Evolutionary conservation across 495 filamentous ascomycete genomes (phyloP), one percentile per base, ranked within the genome.

Genomic region (Glutinoglossum americanum): DNA sequence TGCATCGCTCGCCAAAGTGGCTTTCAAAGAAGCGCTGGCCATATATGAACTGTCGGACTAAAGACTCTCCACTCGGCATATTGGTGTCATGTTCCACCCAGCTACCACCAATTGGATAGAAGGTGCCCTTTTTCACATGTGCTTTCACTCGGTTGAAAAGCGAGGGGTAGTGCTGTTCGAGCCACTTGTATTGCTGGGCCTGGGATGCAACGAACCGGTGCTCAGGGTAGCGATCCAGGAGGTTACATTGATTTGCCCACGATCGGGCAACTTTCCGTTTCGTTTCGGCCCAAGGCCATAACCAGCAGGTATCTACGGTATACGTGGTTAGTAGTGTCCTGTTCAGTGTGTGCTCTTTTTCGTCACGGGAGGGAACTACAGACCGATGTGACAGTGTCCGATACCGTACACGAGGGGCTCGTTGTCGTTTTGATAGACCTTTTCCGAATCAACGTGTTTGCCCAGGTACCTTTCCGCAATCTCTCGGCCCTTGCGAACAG

Each of bases 1-100:
- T 79, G 64, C 81, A 85, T 59, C 92, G 80, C 64, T 87, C 79
- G 27, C 92, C 92, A 68, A 98, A 98, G 60, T 85, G 80, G 66
- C 85, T 88, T 66, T 98, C 84, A 62, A 93, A 98, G 69, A 89
- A 93, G 32, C 92, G 78, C 66, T 98, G 92, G 28, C 89, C 88
- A 60, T 93, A 94, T 33, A 97, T 65, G 64, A 98, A 98, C 64
- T 98, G 92, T n/a, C 92, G 80, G 54, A 90, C 81, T 25, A 98
- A 75, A 5, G 90, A 94, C 69, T 98, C 92, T 39, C 92, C 92
- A 61, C 87, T 87, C 0, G 92, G 92, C 74, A 98, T 74, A 68
- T 98, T 98, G 41, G 92, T 98, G 64, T 98, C 92, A 65, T 98
- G 92, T 63, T 98, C 92, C 19, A 98, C 92, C 92, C 92, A 98